Base-by-base conservation (phyloP, 2,329 filamentous ascomycete genomes). In the Ophiobolus disseminans region DNA sequence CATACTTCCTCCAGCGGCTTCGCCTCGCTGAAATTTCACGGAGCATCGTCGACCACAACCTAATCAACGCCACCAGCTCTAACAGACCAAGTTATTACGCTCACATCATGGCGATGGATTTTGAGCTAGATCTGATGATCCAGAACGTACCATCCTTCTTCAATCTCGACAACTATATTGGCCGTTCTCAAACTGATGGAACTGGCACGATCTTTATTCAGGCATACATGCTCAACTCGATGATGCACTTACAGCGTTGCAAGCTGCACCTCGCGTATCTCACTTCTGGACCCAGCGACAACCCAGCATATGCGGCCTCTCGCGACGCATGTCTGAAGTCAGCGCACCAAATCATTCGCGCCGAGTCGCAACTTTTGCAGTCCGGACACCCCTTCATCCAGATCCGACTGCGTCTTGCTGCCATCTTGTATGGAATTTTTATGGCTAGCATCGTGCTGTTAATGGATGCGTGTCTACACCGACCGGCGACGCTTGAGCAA, bases 1-100 rank as follows among this genome's bases (percentile, higher is more conserved):
- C 72, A 1, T 76, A 75, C 42, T 70, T 63, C 22, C 57, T 75
- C 1, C 69, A 75, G 22, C 56, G 72, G 21, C 63, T 70, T 30
- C 64, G 63, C 8, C 53, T 75, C 2, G 67, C 68, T 4, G 67
- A 72, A 14, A 55, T 76, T 5, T 75, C 70, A 20, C 71, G 73
- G 14, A 65, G 66, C 35, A 58, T 75, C 13, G 69, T 68, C 13
- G 75, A 77, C 45, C 60, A 59, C 10, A 61, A 17, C 25, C 28
- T 25, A 3, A 32, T 43, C 6, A 11, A 13, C 1, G 13, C 67
- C 4, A 13, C 30, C 13, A 40, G 25, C 14, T 31, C 31, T 67
- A 4, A n/a, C 23, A 10, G 32, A 25, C 19, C 30, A 28, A 19
- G 44, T 57, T 31, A 30, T 16, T 30, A 60, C 13, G 52, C 61